Percentiles rank a stretch among this genome's conserved stretches.
These are phyloP conservation scores for Trifolium fragiferum DNA, from an alignment of 306 rosid genomes.

Conservation along the genomic window DNA sequence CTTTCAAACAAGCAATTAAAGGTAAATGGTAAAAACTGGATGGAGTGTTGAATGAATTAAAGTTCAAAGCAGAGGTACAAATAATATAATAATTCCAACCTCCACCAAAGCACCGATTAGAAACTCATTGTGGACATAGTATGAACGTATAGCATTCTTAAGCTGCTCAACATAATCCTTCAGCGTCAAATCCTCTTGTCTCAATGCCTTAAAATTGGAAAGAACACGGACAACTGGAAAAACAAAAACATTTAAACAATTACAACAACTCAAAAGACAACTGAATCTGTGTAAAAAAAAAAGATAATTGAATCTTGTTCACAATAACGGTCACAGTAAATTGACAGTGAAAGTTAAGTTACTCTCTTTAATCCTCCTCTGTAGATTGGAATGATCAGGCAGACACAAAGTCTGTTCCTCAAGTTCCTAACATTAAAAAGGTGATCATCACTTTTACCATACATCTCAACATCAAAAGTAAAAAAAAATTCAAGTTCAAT, in stretches of 20 bases:
- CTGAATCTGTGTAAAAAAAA: too few relatives aligned
- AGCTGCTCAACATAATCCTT: slow-evolving; percentile 80
- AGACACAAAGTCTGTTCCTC: slow-evolving; percentile 62
- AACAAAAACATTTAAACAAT: slow-evolving; percentile 1
- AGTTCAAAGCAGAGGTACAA: not conserved
- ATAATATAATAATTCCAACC: slow-evolving; percentile 48
- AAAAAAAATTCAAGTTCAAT: too few relatives aligned
- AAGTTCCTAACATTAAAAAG: too few relatives aligned
- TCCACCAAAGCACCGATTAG: slow-evolving; percentile 79
- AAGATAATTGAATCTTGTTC: not conserved
- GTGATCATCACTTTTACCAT: too few relatives aligned
- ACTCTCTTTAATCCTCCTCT: slow-evolving; percentile 90
- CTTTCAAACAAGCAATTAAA: not conserved
- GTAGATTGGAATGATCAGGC: slow-evolving; percentile 80
- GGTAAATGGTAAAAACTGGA: not conserved
- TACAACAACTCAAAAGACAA: slow-evolving; percentile 10
- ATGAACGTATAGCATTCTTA: slow-evolving; percentile 74
- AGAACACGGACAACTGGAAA: slow-evolving; percentile 81
- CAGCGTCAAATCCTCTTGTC: slow-evolving; percentile 67
- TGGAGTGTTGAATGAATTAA: not conserved
- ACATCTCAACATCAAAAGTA: too few relatives aligned
- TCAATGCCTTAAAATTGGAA: slow-evolving; percentile 83
- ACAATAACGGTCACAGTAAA: not conserved
- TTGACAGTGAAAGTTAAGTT: slow-evolving; percentile 29
- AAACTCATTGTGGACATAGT: slow-evolving; percentile 87